Percentiles rank a stretch among this genome's conserved stretches.
Evolutionary conservation across 2,329 filamentous ascomycete species (phyloP).

Genomic region (Scopulariopsis brevicaulis): DNA sequence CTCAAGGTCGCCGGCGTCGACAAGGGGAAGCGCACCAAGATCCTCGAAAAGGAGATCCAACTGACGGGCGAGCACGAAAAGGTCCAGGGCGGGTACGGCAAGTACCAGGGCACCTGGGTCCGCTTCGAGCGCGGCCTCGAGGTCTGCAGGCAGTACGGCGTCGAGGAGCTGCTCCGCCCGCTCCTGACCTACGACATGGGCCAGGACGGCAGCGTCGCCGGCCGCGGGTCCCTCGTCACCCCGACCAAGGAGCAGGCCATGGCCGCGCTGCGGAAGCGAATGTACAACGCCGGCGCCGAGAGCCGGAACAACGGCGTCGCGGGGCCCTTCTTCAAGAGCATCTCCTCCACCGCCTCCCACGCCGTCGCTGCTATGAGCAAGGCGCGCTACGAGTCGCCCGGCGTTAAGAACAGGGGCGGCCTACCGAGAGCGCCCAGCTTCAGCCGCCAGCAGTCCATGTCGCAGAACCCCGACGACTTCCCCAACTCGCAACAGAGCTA

Average conservation of each 20-base stretch:
- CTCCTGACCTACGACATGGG: slow-evolving; percentile 73
- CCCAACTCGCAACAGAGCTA: slow-evolving; percentile 80
- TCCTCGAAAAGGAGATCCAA: slow-evolving; percentile 94
- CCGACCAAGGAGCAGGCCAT: slow-evolving; percentile 98
- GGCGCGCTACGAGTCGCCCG: slow-evolving; percentile 82
- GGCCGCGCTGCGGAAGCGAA: slow-evolving; percentile 85
- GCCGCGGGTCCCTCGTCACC: slow-evolving; percentile 72
- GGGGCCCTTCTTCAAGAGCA: slow-evolving; percentile 95
- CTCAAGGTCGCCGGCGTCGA: slow-evolving; percentile 95
- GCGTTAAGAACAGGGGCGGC: slow-evolving; percentile 48
- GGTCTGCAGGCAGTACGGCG: slow-evolving; percentile 72
- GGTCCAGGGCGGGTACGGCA: slow-evolving; percentile 95
- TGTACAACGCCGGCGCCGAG: slow-evolving; percentile 60
- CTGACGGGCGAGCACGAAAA: slow-evolving; percentile 95
- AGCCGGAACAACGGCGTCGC: slow-evolving; percentile 59
- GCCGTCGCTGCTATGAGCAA: slow-evolving; percentile 96
- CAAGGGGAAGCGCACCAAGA: slow-evolving; percentile 95
- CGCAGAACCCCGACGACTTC: slow-evolving; percentile 55
- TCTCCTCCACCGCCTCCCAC: slow-evolving; percentile 84
- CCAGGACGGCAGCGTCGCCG: slow-evolving; percentile 60
- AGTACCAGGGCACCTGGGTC: slow-evolving; percentile 99
- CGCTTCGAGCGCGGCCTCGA: slow-evolving; percentile 85
- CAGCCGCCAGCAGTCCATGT: slow-evolving; percentile 57
- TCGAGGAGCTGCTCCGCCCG: slow-evolving; percentile 65
- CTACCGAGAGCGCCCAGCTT: slow-evolving; percentile 58